Conservation (phyloP, 1,284 basidiomycete genomes). For the Ustilago sp. region DNA sequence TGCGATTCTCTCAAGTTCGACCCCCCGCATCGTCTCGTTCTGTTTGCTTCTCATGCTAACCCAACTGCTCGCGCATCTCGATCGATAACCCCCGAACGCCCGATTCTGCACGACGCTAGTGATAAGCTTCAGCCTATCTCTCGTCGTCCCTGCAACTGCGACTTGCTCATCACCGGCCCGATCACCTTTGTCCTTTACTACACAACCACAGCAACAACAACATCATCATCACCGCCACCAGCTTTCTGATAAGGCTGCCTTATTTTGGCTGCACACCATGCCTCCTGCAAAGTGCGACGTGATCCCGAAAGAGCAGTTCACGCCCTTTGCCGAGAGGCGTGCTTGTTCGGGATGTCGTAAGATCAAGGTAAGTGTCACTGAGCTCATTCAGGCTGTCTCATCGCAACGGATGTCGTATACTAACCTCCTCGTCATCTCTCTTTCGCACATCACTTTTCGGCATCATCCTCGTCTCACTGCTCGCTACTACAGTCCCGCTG, state of each 20-base stretch:
- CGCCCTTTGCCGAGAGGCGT: constrained; percentile 46
- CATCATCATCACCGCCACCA: neutral
- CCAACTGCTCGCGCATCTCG: no score
- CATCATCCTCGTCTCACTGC: neutral
- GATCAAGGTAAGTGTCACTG: constrained; percentile 35
- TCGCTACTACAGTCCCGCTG: constrained; percentile 34
- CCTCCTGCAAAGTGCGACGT: constrained; percentile 58
- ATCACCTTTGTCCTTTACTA: constrained; percentile 1
- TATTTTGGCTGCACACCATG: constrained; percentile 17
- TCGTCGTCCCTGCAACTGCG: neutral
- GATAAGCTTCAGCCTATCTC: neutral
- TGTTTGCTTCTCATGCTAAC: no score
- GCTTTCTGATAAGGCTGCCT: neutral
- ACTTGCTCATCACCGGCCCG: constrained; percentile 3
- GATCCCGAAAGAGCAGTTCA: constrained; percentile 48
- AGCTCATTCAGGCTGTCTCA: neutral
- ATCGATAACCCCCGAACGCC: no score
- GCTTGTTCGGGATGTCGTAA: constrained; percentile 52
- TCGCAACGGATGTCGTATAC: no score
- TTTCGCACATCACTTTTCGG: no score
- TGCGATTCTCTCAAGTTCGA: no score
- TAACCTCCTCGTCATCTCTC: no score
- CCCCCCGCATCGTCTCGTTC: no score
- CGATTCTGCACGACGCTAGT: neutral
- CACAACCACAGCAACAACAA: neutral